These are phyloP conservation scores for Linnemannia hyalina DNA, from an alignment of 192 early-diverging fungal species.

Conservation along the genomic window DNA sequence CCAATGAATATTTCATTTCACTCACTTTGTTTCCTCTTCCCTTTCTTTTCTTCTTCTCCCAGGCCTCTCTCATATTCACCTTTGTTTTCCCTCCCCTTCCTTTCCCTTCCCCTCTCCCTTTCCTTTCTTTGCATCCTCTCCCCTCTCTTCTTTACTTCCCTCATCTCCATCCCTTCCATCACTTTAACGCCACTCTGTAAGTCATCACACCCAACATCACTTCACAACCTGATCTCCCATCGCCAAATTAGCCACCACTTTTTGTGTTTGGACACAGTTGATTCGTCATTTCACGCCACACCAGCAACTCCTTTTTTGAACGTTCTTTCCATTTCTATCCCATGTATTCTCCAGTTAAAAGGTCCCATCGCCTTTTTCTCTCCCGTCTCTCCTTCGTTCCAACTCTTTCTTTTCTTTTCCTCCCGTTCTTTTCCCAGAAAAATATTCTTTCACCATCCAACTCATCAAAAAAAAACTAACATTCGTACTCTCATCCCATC, in stretches of 20 bases:
- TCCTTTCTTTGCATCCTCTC: not conserved
- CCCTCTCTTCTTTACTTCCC: not conserved
- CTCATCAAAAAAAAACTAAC: not conserved
- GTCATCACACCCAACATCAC: not conserved
- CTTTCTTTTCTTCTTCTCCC: not conserved
- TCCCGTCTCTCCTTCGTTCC: not conserved
- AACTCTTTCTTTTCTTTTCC: not conserved
- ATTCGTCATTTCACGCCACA: slow-evolving; percentile 42
- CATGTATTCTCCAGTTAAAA: not conserved
- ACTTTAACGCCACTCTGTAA: not conserved
- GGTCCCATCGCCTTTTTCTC: not conserved
- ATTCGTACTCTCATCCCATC: not conserved
- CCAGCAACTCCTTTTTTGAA: too few relatives aligned
- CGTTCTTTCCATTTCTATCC: not conserved
- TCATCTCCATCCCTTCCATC: not conserved
- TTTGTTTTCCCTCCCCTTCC: slow-evolving; percentile 4
- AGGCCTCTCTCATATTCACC: not conserved
- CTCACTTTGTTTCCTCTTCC: not conserved
- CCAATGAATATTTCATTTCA: not conserved
- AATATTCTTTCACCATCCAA: not conserved
- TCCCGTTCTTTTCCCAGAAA: not conserved
- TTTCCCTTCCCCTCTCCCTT: not conserved
- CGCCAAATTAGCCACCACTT: not conserved
- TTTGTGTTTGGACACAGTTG: not conserved
- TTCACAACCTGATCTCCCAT: not conserved